Evolutionary conservation across 2,329 filamentous ascomycete species (phyloP), one percentile per base, ranked within the genome.

Genomic region (Arthrinium puccinioides): DNA sequence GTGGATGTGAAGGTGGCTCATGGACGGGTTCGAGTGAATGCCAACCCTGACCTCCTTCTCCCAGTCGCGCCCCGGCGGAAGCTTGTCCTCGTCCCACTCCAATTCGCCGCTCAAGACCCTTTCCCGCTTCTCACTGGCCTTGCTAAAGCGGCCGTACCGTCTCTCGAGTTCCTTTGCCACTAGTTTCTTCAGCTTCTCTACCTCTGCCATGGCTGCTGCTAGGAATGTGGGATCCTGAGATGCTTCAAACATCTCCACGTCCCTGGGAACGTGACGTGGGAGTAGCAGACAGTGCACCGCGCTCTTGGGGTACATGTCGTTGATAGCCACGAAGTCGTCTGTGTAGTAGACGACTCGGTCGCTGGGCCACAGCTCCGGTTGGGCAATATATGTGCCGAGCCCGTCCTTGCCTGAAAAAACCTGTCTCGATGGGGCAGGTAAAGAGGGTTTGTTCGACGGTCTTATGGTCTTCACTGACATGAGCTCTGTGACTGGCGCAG

Each of bases 1-100:
- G 59, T 98, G 92, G 4, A 97, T 70, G 61, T 98, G 92, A 38
- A 97, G 57, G 57, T 97, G 87, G 45, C 76, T 82, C 92, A 98
- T 97, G 39, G 83, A 89, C 4, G 92, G 92, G 48, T 82, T 78
- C 4, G 87, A 84, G 62, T 98, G 92, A 7, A 95, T 74, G 11
- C 92, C 92, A 15, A 80, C 74, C 34, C 76, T 74, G 33, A 97
- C 72, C 19, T 92, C 87, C 10, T 66, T 64, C 27, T 67, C 62
- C 86, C 88, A 97, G 61, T 96, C 80, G 18, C 90, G 72, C 1
- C 88, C 89, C 0, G 54, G 44, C 0, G 88, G 88, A 8, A 89
- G 63, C 30, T 21, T 14, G n/a, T 46, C 44, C 4, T 39, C 58
- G n/a, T 63, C 60, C 1, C 39, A 52, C n/a, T 75, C 64, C 2